phyloP scores from a whole-genome alignment of 75 land plant species.

The Cunninghamia lanceolata region DNA sequence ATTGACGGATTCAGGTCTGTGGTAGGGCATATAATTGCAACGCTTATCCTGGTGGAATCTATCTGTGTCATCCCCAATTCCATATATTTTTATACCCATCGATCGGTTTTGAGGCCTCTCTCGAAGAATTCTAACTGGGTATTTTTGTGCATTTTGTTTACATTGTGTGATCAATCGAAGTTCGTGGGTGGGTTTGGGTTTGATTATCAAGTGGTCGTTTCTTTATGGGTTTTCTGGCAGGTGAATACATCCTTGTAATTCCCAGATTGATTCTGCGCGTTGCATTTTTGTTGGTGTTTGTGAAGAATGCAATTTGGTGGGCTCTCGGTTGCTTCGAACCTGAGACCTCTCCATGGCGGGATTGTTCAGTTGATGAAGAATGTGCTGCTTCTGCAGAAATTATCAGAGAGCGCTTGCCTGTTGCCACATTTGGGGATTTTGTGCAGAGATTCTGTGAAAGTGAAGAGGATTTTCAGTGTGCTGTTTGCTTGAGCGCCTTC shows the following conservation, averaged over 20 bases:
- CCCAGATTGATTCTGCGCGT: slow-evolving; percentile 33
- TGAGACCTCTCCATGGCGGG: slow-evolving; percentile 19
- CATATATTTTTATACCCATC: neutral
- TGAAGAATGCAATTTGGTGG: slow-evolving; percentile 12
- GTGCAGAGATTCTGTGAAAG: neutral
- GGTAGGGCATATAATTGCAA: neutral
- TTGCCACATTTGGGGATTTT: slow-evolving; percentile 30
- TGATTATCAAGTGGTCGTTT: too few species aligned
- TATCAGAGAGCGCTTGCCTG: slow-evolving; percentile 44
- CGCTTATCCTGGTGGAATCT: neutral
- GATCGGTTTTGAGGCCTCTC: neutral
- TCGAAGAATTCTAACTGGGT: neutral
- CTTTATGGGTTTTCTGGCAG: slow-evolving; percentile 48
- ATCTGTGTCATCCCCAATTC: neutral
- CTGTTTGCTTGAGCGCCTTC: slow-evolving; percentile 29
- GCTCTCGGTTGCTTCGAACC: slow-evolving; percentile 24
- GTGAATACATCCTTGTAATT: slow-evolving; percentile 29
- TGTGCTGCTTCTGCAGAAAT: slow-evolving; percentile 26
- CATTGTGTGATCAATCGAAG: neutral
- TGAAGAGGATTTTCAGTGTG: slow-evolving; percentile 13
- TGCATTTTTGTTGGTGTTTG: slow-evolving; percentile 26
- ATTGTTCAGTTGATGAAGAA: neutral
- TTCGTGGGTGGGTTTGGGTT: neutral
- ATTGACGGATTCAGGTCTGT: neutral
- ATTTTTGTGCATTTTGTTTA: neutral